Percentiles rank a stretch among this genome's conserved stretches.
Conservation (phyloP, 106 monocot species). For the Dendrobium huoshanense region DNA sequence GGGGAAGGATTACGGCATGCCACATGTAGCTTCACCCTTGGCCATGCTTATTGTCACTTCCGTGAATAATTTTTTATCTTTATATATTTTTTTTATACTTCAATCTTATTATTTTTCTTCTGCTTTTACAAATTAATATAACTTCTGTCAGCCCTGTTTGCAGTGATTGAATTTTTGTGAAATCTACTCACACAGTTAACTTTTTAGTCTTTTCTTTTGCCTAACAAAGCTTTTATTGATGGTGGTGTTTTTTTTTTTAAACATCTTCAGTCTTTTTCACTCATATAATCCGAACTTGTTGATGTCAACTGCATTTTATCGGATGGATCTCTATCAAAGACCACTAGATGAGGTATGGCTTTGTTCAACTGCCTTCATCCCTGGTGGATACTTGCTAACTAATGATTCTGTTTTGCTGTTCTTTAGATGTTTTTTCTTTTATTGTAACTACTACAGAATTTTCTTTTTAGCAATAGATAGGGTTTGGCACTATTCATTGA, state of each 20-base stretch:
- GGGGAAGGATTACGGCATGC: too few species aligned
- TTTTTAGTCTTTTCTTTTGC: background rate
- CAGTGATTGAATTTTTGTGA: background rate
- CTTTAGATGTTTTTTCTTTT: too few species aligned
- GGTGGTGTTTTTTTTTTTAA: background rate
- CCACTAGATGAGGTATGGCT: conserved; percentile 58
- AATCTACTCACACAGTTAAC: background rate
- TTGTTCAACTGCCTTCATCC: background rate
- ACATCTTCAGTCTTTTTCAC: conserved; percentile 70
- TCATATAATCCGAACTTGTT: conserved; percentile 72
- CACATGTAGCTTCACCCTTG: too few species aligned
- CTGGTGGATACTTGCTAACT: background rate
- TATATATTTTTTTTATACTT: too few species aligned
- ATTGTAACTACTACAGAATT: too few species aligned
- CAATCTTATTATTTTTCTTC: too few species aligned
- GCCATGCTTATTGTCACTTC: too few species aligned
- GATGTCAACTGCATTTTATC: conserved; percentile 91
- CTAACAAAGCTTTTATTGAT: background rate
- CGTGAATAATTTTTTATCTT: too few species aligned
- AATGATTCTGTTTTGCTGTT: too few species aligned
- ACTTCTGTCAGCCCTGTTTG: background rate
- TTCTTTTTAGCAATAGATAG: too few species aligned
- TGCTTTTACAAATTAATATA: background rate
- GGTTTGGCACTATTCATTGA: too few species aligned
- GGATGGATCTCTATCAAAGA: conserved; percentile 82